Evolutionary conservation across 306 rosid genomes (phyloP), one percentile per base, ranked within the genome.

Genomic region (Hylodesmum podocarpum): DNA sequence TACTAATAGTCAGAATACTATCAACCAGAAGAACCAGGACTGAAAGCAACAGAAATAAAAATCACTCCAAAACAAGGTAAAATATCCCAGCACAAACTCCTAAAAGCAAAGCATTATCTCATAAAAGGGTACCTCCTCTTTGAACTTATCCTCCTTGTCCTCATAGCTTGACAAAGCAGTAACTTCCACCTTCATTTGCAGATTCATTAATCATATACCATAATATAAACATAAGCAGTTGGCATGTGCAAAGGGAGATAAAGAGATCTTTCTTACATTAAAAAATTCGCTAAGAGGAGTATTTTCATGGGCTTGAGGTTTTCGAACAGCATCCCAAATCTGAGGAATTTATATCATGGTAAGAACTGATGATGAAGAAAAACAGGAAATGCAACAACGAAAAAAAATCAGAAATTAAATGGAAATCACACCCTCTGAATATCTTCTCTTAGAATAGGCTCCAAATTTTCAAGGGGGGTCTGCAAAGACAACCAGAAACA

Each of bases 121-220:
- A 41, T 31, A 68, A 82, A 68, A 57, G 53, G 41, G 71, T 88
- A 94, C 98, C 98, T 94, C 93, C 86, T 89, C 96, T 63, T 90
- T 94, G 82, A 94, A 94, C 71, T 89, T 86, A 18, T 88, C 94
- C 80, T 90, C 97, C 85, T 94, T 94, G 77, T 89, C 96, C 82
- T 94, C 98, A 36, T 84, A 94, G 81, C 89, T 94, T 55, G 98
- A 94, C 80, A 94, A 82, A 84, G 97, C 98, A 85, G 85, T 85
- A 21, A 94, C 92, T 69, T 90, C 95, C 80, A 94, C 96, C 98
- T 94, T 80, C 80, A 84, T 62, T 73, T 39, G 51, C 82, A 84
- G 16, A 77, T 50, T 14, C 69, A 49, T 31, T 6, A 63, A 73
- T 76, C 57, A 82, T 64, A 76, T 16, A 58, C 34, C 70, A 33